These are phyloP conservation scores for Talaromyces sp. DNA, from an alignment of 2,329 filamentous ascomycete genomes.

Conservation along the genomic window DNA sequence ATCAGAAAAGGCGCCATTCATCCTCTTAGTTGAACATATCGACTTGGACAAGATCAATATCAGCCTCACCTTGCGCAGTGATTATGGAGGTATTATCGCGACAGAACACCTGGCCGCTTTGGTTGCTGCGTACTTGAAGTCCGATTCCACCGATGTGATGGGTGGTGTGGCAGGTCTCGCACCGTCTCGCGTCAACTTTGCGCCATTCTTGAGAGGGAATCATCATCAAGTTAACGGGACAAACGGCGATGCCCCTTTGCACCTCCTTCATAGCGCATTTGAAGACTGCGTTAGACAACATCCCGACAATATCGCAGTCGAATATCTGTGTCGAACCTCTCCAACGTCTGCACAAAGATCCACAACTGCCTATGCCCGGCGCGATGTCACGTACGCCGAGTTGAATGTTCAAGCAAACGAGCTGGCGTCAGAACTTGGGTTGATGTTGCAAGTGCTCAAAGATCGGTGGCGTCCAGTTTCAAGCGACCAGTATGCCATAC, in stretches of 20 bases:
- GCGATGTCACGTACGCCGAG: slow-evolving; percentile 2
- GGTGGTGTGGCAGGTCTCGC: neutral
- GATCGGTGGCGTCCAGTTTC: neutral
- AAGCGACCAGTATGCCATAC: slow-evolving; percentile 1
- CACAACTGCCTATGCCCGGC: neutral
- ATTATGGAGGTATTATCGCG: neutral
- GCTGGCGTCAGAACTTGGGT: neutral
- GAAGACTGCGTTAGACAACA: neutral
- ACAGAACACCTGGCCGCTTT: neutral
- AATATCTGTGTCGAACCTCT: neutral
- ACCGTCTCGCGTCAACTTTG: slow-evolving; percentile 6
- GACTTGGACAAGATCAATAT: neutral
- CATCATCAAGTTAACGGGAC: neutral
- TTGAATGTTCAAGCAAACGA: neutral
- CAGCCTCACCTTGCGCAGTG: neutral
- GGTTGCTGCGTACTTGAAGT: slow-evolving; percentile 2
- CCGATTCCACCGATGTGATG: slow-evolving; percentile 1
- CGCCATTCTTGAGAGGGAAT: neutral
- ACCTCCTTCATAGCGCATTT: slow-evolving; percentile 4
- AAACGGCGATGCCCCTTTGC: neutral
- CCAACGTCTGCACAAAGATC: neutral
- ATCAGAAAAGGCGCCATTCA: neutral
- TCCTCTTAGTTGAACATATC: neutral
- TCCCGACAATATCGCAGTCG: slow-evolving; percentile 3
- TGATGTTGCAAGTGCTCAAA: neutral